phyloP scores from a whole-genome alignment of 2,329 filamentous ascomycete genomes.

The Periconia sp. region DNA sequence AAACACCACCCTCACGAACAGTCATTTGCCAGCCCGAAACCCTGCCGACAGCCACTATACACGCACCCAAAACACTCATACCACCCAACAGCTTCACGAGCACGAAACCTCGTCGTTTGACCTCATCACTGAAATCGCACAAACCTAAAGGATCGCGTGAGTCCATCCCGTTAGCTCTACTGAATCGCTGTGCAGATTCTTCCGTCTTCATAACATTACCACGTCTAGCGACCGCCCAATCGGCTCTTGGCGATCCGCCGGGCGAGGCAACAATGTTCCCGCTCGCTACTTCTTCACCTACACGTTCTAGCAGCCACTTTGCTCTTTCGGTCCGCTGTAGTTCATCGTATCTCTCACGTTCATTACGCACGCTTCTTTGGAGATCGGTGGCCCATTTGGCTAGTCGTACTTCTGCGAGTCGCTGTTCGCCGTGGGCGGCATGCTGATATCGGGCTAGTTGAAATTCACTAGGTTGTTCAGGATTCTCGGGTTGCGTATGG shows the following conservation, averaged over 20 bases:
- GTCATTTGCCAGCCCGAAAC: conserved; percentile 34
- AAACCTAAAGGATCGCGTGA: conserved; percentile 79
- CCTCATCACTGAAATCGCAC: conserved; percentile 66
- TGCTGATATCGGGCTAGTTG: conserved; percentile 51
- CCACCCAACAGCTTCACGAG: conserved; percentile 74
- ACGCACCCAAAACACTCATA: conserved; percentile 71
- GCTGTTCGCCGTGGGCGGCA: conserved; percentile 59
- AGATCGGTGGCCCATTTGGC: conserved; percentile 82
- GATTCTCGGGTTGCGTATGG: conserved; percentile 20
- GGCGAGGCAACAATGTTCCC: conserved; percentile 31
- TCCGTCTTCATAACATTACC: conserved; percentile 22
- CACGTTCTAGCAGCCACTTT: conserved; percentile 70
- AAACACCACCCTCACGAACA: conserved; percentile 29
- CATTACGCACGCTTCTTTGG: conserved; percentile 72
- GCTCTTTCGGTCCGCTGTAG: conserved; percentile 63
- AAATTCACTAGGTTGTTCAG: conserved; percentile 37
- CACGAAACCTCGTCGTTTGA: conserved; percentile 66
- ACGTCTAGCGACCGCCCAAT: conserved; percentile 38
- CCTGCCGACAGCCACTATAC: conserved; percentile 56
- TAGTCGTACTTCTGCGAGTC: conserved; percentile 67
- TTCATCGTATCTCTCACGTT: conserved; percentile 68
- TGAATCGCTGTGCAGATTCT: conserved; percentile 27
- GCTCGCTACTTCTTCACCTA: conserved; percentile 61
- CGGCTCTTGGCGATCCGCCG: conserved; percentile 27
- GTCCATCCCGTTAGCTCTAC: conserved; percentile 41